Conservation (phyloP, 371 early-diverging fungal species). For the Mortierella sp. region DNA sequence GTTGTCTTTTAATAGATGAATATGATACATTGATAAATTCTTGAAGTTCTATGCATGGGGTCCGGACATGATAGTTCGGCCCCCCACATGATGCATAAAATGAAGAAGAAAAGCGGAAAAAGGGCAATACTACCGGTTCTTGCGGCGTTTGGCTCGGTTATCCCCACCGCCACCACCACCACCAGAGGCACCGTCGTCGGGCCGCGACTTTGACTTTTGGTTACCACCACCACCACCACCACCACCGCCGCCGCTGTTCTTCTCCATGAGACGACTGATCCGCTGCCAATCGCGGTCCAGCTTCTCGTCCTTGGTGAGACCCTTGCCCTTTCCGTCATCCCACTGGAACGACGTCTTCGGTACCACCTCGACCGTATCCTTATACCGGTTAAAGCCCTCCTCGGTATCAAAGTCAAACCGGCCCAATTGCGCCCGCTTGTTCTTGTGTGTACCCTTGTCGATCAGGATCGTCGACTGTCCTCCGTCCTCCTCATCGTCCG, state of each 20-base stretch:
- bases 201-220: conserved; percentile 32
- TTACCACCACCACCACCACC: conserved; percentile 61
- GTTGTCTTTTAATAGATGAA: too few species aligned
- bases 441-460: conserved; percentile 78
- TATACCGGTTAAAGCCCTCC: conserved; percentile 81
- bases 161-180: conserved; percentile 19
- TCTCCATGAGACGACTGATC: conserved; percentile 75
- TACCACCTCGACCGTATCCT: conserved; percentile 76
- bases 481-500: conserved; percentile 66
- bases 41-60: background rate
- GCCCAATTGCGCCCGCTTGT: conserved; percentile 76
- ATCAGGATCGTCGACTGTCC: conserved; percentile 62
- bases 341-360: conserved; percentile 84
- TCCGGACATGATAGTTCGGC: background rate
- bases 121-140: conserved; percentile 22
- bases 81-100: background rate
- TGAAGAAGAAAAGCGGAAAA: background rate
- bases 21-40: background rate
- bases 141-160: conserved; percentile 39
- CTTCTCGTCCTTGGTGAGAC: conserved; percentile 68
- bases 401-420: conserved; percentile 86
- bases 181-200: conserved; percentile 21
- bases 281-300: conserved; percentile 78
- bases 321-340: conserved; percentile 59
- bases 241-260: conserved; percentile 72